phyloP scores from a whole-genome alignment of 2,329 filamentous ascomycete genomes.

The Cytospora mali region DNA sequence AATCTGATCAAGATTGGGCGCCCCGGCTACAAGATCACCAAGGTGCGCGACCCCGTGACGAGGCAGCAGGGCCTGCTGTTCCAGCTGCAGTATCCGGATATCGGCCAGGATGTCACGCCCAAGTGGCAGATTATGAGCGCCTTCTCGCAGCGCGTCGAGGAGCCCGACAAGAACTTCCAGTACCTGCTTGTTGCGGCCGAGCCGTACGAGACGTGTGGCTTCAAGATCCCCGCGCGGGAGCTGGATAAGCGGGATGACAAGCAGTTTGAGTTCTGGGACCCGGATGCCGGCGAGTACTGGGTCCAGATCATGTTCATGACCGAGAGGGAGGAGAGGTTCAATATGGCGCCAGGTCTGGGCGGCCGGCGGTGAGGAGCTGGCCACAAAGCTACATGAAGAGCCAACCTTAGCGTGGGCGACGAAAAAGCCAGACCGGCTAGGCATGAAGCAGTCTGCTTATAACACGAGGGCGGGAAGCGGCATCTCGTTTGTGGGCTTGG shows the following conservation, averaged over 20 bases:
- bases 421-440: not conserved
- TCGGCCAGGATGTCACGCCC: constrained; percentile 72
- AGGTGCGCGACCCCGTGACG: constrained; percentile 86
- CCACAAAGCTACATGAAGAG: not conserved
- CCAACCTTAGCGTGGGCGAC: not conserved
- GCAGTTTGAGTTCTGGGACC: constrained; percentile 95
- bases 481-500: not conserved
- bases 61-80: constrained; percentile 91
- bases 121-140: constrained; percentile 97
- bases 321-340: constrained; percentile 89
- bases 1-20: constrained; percentile 94
- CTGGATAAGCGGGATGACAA: constrained; percentile 85
- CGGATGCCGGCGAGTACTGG: constrained; percentile 96
- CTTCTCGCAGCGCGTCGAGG: constrained; percentile 93
- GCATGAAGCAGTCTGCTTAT: not conserved
- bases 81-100: constrained; percentile 94
- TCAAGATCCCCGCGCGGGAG: constrained; percentile 93
- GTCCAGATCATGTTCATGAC: constrained; percentile 98
- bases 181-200: constrained; percentile 94
- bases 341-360: constrained; percentile 63
- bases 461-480: not conserved
- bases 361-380: constrained; percentile 44
- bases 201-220: constrained; percentile 95
- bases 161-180: constrained; percentile 91
- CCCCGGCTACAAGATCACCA: constrained; percentile 97